Evolutionary conservation across 108 stramenopile species (phyloP).

Genomic region (Pseudonitzschia pungens): DNA sequence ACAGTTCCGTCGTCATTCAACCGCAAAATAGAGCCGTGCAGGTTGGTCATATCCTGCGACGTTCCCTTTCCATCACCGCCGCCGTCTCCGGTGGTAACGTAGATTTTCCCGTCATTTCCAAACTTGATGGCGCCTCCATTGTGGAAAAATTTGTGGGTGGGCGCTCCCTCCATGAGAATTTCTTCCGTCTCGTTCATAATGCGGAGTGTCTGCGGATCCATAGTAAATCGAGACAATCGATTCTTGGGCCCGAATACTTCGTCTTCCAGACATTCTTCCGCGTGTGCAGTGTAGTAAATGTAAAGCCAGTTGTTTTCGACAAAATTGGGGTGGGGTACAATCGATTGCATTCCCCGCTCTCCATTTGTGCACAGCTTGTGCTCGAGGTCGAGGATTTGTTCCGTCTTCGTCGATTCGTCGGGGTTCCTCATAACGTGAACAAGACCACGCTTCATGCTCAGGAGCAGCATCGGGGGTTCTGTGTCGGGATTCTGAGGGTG

Average conservation of each 20-base stretch:
- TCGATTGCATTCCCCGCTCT: conserved; percentile 32
- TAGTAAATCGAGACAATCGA: conserved; percentile 33
- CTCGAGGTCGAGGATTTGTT: conserved; percentile 8
- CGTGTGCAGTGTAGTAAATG: conserved; percentile 25
- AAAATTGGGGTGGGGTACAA: conserved; percentile 35
- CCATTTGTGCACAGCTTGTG: conserved; percentile 29
- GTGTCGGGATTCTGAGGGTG: conserved; percentile 4
- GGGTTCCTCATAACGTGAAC: conserved; percentile 25
- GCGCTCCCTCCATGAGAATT: conserved; percentile 31
- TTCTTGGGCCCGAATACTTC: conserved; percentile 26
- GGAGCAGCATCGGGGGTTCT: conserved; percentile 10
- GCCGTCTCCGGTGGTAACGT: conserved; percentile 33
- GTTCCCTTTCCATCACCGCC: not conserved
- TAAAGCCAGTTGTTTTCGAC: conserved; percentile 20
- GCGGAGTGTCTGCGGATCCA: conserved; percentile 12
- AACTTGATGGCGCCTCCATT: conserved; percentile 36
- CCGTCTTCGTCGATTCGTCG: conserved; percentile 3
- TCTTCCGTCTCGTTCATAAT: conserved; percentile 26
- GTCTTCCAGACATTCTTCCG: conserved; percentile 22
- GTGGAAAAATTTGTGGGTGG: conserved; percentile 18
- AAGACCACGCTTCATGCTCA: conserved; percentile 5
- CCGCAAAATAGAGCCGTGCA: conserved; percentile 30
- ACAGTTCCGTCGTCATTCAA: conserved; percentile 32
- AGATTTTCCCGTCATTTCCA: conserved; percentile 48
- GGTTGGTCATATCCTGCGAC: conserved; percentile 18